These are phyloP conservation scores for Penicillium mononematosum DNA, from an alignment of 495 filamentous ascomycete genomes.

Conservation along the genomic window DNA sequence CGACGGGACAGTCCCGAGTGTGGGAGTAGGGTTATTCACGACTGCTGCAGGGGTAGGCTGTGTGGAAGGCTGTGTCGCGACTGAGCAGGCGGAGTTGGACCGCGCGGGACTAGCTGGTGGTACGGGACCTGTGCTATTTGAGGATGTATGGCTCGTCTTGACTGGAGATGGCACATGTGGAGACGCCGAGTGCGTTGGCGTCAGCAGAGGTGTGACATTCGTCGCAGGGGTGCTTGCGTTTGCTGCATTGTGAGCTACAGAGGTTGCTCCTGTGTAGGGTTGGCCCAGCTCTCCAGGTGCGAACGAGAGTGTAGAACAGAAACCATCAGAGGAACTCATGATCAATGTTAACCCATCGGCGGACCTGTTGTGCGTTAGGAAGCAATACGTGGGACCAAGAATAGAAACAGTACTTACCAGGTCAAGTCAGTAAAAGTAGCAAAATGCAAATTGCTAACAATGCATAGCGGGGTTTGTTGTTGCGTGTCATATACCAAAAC, in stretches of 20 bases:
- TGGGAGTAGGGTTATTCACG: constrained; percentile 77
- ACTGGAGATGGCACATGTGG: constrained; percentile 58
- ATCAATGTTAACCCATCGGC: constrained; percentile 86
- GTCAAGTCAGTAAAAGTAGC: constrained; percentile 95
- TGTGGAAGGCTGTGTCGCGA: constrained; percentile 58
- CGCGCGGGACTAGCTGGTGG: constrained; percentile 74
- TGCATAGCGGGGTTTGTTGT: constrained; percentile 84
- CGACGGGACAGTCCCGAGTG: constrained; percentile 67
- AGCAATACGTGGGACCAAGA: constrained; percentile 20
- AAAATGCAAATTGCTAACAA: constrained; percentile 95
- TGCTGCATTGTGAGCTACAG: constrained; percentile 47
- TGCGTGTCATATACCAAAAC: constrained; percentile 98
- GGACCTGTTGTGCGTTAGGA: constrained; percentile 62
- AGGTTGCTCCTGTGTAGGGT: constrained; percentile 67
- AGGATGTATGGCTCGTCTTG: constrained; percentile 48
- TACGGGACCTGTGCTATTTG: constrained; percentile 24
- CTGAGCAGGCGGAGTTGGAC: constrained; percentile 84
- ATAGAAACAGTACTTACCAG: constrained; percentile 61
- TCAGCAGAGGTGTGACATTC: constrained; percentile 63
- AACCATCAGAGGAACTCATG: constrained; percentile 97
- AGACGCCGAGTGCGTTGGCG: constrained; percentile 61
- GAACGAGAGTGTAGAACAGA: constrained; percentile 91
- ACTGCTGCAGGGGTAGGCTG: constrained; percentile 38
- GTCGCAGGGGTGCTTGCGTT: constrained; percentile 48
- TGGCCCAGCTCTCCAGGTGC: constrained; percentile 83